A percentile compares a stretch with the other conserved stretches of the same genome.
Evolutionary conservation across 257 asterid species (phyloP).

Genomic region (Solanum boliviense): DNA sequence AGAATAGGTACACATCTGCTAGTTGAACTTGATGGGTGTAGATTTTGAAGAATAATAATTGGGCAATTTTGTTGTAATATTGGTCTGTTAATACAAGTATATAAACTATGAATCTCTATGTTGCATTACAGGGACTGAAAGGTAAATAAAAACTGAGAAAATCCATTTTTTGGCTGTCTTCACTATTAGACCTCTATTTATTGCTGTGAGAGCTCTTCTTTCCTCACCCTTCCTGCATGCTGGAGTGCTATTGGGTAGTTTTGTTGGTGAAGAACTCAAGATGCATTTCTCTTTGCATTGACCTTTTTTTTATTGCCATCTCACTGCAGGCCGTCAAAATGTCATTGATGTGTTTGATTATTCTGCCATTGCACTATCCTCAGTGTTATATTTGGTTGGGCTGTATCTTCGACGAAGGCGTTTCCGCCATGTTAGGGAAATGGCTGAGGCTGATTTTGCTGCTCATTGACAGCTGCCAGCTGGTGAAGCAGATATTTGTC

Average conservation of each 20-base stretch:
- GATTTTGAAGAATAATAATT: neutral
- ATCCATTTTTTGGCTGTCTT: neutral
- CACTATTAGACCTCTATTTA: neutral
- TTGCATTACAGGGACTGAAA: neutral
- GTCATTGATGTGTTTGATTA: constrained; percentile 40
- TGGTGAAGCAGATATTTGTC: neutral
- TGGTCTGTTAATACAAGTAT: neutral
- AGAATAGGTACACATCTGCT: constrained; percentile 35
- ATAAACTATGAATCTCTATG: neutral
- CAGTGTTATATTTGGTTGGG: constrained; percentile 36
- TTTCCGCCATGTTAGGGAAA: constrained; percentile 31
- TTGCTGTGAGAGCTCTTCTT: neutral
- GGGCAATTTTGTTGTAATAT: neutral
- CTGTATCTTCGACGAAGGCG: constrained; percentile 43
- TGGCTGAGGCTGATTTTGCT: constrained; percentile 18
- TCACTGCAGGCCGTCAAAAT: constrained; percentile 39
- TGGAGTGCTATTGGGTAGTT: neutral
- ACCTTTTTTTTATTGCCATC: neutral
- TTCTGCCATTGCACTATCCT: constrained; percentile 40
- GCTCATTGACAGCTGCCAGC: neutral
- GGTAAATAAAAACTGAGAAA: neutral
- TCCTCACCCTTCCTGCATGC: neutral
- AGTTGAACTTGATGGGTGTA: neutral
- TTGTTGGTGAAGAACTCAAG: neutral
- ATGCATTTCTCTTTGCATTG: neutral